These are phyloP conservation scores for Kuraishia hungarica DNA, from an alignment of 805 yeast genomes.

Conservation along the genomic window DNA sequence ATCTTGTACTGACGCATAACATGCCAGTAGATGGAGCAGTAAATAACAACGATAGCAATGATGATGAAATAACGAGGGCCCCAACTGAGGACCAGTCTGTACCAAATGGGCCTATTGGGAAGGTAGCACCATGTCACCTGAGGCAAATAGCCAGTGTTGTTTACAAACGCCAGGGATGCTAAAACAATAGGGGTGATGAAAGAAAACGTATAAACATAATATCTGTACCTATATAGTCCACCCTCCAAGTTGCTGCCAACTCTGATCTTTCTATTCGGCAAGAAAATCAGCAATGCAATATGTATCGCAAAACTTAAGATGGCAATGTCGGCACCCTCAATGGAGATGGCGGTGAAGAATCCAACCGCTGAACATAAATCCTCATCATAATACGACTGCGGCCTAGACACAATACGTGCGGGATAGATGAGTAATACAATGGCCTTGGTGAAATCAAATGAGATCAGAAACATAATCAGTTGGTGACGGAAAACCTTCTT, in stretches of 20 bases:
- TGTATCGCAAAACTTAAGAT: constrained; percentile 79
- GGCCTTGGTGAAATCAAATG: constrained; percentile 72
- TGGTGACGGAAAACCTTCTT: constrained; percentile 61
- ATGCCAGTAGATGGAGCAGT: constrained; percentile 63
- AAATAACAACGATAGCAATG: constrained; percentile 52
- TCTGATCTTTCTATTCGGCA: constrained; percentile 41
- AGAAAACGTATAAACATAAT: constrained; percentile 48
- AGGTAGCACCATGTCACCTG: constrained; percentile 73
- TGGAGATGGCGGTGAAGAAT: constrained; percentile 70
- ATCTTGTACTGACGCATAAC: constrained; percentile 54
- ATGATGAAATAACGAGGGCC: constrained; percentile 68
- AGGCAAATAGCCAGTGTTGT: constrained; percentile 46
- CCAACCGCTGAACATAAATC: constrained; percentile 61
- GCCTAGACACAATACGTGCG: constrained; percentile 1
- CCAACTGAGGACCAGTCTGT: constrained; percentile 69
- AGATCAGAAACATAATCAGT: constrained; percentile 56
- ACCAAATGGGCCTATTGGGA: constrained; percentile 68
- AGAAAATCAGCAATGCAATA: constrained; percentile 64
- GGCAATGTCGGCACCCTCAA: constrained; percentile 83
- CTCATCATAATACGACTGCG: constrained; percentile 7
- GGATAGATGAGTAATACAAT: constrained; percentile 63
- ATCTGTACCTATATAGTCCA: constrained; percentile 57
- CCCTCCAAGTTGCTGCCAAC: constrained; percentile 46
- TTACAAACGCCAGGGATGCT: constrained; percentile 65
- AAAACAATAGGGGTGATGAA: constrained; percentile 55